Evolutionary conservation across 345 rosid species (phyloP).

Genomic region (Aquilaria yunnanensis): DNA sequence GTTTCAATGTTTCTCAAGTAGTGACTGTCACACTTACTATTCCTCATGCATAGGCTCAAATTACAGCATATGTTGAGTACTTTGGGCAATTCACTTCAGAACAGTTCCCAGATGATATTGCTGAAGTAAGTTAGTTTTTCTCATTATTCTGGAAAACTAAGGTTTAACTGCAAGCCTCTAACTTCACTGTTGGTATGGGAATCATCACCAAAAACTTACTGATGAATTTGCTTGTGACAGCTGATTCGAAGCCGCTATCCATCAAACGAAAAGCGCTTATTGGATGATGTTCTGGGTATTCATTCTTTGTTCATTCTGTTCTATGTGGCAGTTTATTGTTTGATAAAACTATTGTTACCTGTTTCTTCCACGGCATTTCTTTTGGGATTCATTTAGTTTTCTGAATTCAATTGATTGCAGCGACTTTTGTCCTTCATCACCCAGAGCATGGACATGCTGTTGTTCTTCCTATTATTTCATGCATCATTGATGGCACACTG

Average conservation of each 20-base stretch:
- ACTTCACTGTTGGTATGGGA: too few relatives aligned
- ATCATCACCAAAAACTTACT: slow-evolving; percentile 7
- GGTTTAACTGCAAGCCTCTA: too few relatives aligned
- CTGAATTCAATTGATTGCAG: slow-evolving; percentile 35
- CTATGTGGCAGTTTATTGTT: not conserved
- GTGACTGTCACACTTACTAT: not conserved
- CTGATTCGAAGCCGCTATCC: slow-evolving; percentile 84
- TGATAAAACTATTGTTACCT: not conserved
- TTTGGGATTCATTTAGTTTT: slow-evolving; percentile 5
- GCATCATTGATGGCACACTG: slow-evolving; percentile 79
- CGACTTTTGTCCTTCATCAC: slow-evolving; percentile 95
- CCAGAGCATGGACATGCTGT: slow-evolving; percentile 98
- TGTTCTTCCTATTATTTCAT: slow-evolving; percentile 89
- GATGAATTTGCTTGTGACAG: slow-evolving; percentile 36
- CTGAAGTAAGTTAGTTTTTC: slow-evolving; percentile 54
- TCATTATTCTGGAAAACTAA: too few relatives aligned
- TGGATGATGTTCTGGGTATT: slow-evolving; percentile 91
- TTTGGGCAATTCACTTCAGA: slow-evolving; percentile 91
- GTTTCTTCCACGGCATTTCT: not conserved
- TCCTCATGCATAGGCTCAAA: slow-evolving; percentile 57
- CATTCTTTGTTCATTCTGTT: slow-evolving; percentile 14
- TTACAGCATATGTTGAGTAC: slow-evolving; percentile 86
- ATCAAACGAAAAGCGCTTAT: slow-evolving; percentile 64
- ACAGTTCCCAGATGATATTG: slow-evolving; percentile 86
- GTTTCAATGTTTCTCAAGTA: too few relatives aligned